Evolutionary conservation across 2,329 filamentous ascomycete species (phyloP).

Genomic region (Calcarisporium arbuscula): DNA sequence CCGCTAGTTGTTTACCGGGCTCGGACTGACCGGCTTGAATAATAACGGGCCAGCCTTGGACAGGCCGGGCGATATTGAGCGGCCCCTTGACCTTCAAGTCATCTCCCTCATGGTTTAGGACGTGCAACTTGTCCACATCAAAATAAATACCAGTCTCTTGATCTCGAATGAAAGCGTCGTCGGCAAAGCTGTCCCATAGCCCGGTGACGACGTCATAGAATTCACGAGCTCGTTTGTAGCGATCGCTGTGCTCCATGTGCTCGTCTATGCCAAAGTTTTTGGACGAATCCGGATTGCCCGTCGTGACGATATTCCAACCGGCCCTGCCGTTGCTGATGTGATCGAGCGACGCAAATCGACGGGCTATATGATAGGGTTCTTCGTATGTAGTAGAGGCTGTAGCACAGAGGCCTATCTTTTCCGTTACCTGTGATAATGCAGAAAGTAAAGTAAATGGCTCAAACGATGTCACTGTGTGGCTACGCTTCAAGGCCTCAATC

Average conservation of each 20-base stretch:
- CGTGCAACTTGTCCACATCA: conserved; percentile 45
- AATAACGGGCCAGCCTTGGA: conserved; percentile 50
- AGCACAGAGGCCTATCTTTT: conserved; percentile 44
- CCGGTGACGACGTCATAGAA: conserved; percentile 48
- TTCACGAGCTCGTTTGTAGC: conserved; percentile 44
- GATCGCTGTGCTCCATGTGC: conserved; percentile 40
- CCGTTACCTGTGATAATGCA: conserved; percentile 40
- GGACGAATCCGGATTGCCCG: conserved; percentile 43
- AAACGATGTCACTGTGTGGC: conserved; percentile 52
- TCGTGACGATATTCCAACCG: conserved; percentile 50
- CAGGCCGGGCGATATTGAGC: conserved; percentile 45
- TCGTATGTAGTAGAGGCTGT: conserved; percentile 51
- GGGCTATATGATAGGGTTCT: conserved; percentile 46
- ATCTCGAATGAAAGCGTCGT: conserved; percentile 47
- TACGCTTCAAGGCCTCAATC: conserved; percentile 48
- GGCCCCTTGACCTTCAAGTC: conserved; percentile 40
- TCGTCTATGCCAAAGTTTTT: conserved; percentile 46
- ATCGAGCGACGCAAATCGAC: conserved; percentile 47
- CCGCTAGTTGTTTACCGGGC: conserved; percentile 43
- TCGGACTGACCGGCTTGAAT: conserved; percentile 49
- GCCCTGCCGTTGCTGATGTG: conserved; percentile 44
- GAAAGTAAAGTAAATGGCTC: conserved; percentile 49
- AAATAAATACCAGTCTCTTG: conserved; percentile 40
- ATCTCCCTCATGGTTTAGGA: conserved; percentile 37
- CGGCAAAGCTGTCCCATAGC: conserved; percentile 48